Evolutionary conservation across 1,139 yeast genomes (phyloP), one percentile per base, ranked within the genome.

Genomic region (Debaryomyces coudertii): DNA sequence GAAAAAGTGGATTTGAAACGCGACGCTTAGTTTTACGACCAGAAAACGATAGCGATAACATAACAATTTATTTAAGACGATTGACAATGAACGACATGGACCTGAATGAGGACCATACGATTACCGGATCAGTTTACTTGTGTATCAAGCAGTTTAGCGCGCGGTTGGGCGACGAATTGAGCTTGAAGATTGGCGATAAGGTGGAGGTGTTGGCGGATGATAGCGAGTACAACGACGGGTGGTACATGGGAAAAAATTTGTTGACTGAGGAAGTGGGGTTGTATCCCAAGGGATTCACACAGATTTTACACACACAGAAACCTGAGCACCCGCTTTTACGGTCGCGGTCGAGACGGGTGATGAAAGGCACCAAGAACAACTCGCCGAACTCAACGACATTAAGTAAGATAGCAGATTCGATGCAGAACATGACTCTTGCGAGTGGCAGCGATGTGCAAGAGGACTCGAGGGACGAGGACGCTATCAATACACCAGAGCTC

Each of bases 201-300:
- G 78, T 95, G 46, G 95, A 90, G 63, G 90, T 93, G 12, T 78
- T 95, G 23, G 90, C 95, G 36, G 97, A 90, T 63, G 99, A 93
- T 66, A 80, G 85, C 51, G 97, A 89, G 58, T 93, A 87, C 65
- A 87, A 89, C 55, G 99, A 93, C 64, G 98, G 98, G n/a, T 93
- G 99, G 99, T 93, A 85, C 60, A 73, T 73, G 86, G 97, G 98
- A 7, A 84, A 85, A 52, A 90, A 92, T 56, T 63, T 88, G 45
- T 62, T 78, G 40, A 83, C 92, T 0, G 79, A 80, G 42, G 78
- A 80, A 48, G 90, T 88, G 8, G 99, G 99, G 0, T 71, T 93
- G 39, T 93, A 90, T 61, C 99, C 99, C 8, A 87, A 86, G 58
- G 81, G 90, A 9, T 93, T 92, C 62, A 88, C 95, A 1, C 83